Evolutionary conservation across 208 protist species (phyloP).

Genomic region (Phytomonas francai): DNA sequence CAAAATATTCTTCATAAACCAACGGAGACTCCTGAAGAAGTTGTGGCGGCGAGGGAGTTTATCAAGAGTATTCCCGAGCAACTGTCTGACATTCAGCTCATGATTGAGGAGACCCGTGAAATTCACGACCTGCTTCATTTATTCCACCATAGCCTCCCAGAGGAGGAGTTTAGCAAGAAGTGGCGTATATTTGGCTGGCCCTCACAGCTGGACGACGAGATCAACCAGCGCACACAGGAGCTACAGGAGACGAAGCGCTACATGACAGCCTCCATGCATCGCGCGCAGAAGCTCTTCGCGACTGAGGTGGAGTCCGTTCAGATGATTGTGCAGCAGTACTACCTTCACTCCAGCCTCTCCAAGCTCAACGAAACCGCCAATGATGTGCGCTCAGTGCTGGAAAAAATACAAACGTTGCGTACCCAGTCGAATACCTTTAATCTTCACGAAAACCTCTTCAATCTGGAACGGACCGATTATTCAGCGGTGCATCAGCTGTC

Average conservation of each 20-base stretch:
- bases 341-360: slow-evolving; percentile 80
- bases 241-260: slow-evolving; percentile 89
- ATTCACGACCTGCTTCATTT: slow-evolving; percentile 86
- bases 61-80: slow-evolving; percentile 87
- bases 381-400: slow-evolving; percentile 78
- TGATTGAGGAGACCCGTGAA: slow-evolving; percentile 67
- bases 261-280: slow-evolving; percentile 76
- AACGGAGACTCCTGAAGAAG: slow-evolving; percentile 84
- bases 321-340: slow-evolving; percentile 75
- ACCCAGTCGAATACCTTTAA: slow-evolving; percentile 91
- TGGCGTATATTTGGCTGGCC: slow-evolving; percentile 91
- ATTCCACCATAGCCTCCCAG: slow-evolving; percentile 81
- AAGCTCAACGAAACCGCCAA: slow-evolving; percentile 85
- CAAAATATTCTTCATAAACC: slow-evolving; percentile 51
- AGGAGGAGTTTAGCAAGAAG: slow-evolving; percentile 92
- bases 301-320: slow-evolving; percentile 68
- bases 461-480: slow-evolving; percentile 92
- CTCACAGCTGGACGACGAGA: slow-evolving; percentile 75
- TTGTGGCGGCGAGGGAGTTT: slow-evolving; percentile 84
- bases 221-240: slow-evolving; percentile 86
- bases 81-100: slow-evolving; percentile 67
- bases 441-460: slow-evolving; percentile 92
- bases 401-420: slow-evolving; percentile 79
- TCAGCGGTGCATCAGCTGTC: slow-evolving; percentile 71
- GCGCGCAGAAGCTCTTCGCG: slow-evolving; percentile 79